A percentile compares a stretch with the other conserved stretches of the same genome.
Evolutionary conservation across 1,284 basidiomycete species (phyloP).

Genomic region (Naganishia sp.): DNA sequence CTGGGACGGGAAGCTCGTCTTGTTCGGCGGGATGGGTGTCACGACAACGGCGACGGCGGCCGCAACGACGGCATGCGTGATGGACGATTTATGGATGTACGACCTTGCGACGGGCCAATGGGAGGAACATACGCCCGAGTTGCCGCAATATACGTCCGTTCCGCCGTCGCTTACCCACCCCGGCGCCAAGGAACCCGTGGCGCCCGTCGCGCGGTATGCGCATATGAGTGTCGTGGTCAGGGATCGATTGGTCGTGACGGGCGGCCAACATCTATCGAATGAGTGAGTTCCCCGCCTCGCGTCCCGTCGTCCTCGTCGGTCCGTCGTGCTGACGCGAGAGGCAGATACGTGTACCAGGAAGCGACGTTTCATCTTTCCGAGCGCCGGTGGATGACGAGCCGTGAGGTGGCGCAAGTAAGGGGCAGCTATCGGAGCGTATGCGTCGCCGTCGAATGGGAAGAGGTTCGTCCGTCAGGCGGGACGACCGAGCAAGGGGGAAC

Average conservation of each 20-base stretch:
- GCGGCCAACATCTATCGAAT: conserved; percentile 75
- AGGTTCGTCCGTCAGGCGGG: background rate
- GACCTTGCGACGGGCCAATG: conserved; percentile 70
- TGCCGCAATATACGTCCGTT: too few relatives aligned
- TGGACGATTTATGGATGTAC: conserved; percentile 83
- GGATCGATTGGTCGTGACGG: conserved; percentile 84
- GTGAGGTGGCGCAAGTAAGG: conserved; percentile 1
- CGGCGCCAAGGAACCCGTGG: conserved; percentile 45
- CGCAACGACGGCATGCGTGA: conserved; percentile 61
- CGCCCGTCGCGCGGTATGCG: conserved; percentile 81
- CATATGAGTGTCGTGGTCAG: conserved; percentile 82
- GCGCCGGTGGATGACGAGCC: conserved; percentile 8
- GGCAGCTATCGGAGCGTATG: conserved; percentile 90
- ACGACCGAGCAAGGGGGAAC: conserved; percentile 48
- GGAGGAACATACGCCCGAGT: conserved; percentile 58
- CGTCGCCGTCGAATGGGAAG: conserved; percentile 57
- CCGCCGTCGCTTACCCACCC: conserved; percentile 32
- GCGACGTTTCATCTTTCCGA: conserved; percentile 74
- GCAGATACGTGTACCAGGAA: conserved; percentile 44
- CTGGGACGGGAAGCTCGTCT: conserved; percentile 81
- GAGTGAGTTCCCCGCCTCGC: conserved; percentile 45
- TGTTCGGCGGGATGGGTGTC: conserved; percentile 86
- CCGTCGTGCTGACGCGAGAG: background rate
- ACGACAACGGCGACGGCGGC: conserved; percentile 48
- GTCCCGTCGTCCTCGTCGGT: too few relatives aligned